Percentiles rank a stretch among this genome's conserved stretches.
Conservation (phyloP, 108 stramenopile species). For the Cyclotella sp. region DNA sequence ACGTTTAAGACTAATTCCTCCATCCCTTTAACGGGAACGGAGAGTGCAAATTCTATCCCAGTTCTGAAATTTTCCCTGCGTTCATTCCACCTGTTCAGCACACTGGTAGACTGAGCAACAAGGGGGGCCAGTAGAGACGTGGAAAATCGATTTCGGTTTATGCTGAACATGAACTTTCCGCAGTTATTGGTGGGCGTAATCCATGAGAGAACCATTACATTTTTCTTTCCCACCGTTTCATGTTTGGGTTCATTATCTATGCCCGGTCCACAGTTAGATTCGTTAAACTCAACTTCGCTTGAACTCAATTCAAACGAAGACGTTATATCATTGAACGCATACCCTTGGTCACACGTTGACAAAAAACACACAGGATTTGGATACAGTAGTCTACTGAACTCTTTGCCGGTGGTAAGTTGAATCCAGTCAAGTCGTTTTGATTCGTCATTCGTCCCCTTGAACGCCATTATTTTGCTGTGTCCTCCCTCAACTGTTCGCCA, state of each 20-base stretch:
- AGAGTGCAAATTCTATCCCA: constrained; percentile 57
- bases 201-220: constrained; percentile 81
- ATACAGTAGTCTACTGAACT: constrained; percentile 70
- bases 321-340: not conserved
- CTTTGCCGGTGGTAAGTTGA: constrained; percentile 52
- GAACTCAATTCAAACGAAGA: not conserved
- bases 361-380: constrained; percentile 79
- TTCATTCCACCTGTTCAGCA: not conserved
- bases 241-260: not conserved
- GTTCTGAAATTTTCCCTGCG: not conserved
- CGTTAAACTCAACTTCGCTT: not conserved
- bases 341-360: constrained; percentile 20
- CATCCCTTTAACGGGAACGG: constrained; percentile 66
- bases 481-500: no score
- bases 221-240: constrained; percentile 17
- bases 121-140: constrained; percentile 43
- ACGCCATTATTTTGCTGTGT: no score
- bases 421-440: constrained; percentile 40
- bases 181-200: constrained; percentile 79
- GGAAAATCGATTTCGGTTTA: constrained; percentile 61
- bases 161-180: constrained; percentile 68
- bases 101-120: not conserved
- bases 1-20: constrained; percentile 59
- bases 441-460: not conserved
- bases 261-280: not conserved